Percentiles rank a stretch among this genome's conserved stretches.
phyloP scores from a whole-genome alignment of 805 yeast species.

The Yarrowia sp. region DNA sequence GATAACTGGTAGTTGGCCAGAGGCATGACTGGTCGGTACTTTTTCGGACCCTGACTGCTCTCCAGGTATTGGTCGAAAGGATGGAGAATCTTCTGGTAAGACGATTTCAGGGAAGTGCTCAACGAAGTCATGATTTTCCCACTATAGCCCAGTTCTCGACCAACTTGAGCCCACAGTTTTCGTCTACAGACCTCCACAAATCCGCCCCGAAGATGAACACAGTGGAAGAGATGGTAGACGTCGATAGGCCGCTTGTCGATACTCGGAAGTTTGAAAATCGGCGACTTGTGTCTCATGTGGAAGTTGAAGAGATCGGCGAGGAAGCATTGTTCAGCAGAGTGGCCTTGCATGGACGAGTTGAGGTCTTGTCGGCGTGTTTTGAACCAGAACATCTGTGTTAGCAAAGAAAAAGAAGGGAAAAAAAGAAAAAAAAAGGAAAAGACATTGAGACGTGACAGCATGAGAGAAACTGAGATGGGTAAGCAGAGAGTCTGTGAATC shows the following conservation, averaged over 20 bases:
- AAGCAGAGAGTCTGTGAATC: too few species aligned
- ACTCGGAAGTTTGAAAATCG: slow-evolving; percentile 60
- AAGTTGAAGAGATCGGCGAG: slow-evolving; percentile 56
- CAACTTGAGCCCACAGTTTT: slow-evolving; percentile 83
- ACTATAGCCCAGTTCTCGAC: slow-evolving; percentile 78
- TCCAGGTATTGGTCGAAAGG: slow-evolving; percentile 44
- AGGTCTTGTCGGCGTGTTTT: slow-evolving; percentile 58
- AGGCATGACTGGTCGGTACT: slow-evolving; percentile 33
- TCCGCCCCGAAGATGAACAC: slow-evolving; percentile 73
- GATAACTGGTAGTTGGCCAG: slow-evolving; percentile 30
- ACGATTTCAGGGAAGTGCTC: slow-evolving; percentile 68
- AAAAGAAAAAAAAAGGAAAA: neutral
- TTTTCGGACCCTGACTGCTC: slow-evolving; percentile 8
- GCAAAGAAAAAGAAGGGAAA: neutral
- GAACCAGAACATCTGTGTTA: slow-evolving; percentile 53
- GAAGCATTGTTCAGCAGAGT: slow-evolving; percentile 57
- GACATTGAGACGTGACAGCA: too few species aligned
- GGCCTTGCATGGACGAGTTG: slow-evolving; percentile 54
- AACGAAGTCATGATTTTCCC: slow-evolving; percentile 75
- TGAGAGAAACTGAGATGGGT: too few species aligned
- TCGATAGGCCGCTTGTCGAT: slow-evolving; percentile 73
- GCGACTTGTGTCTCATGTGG: slow-evolving; percentile 50
- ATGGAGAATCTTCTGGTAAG: slow-evolving; percentile 58
- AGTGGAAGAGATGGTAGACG: slow-evolving; percentile 62
- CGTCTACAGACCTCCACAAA: slow-evolving; percentile 64